Conservation (phyloP, 441 rosid genomes). For the Erodium trifolium region DNA sequence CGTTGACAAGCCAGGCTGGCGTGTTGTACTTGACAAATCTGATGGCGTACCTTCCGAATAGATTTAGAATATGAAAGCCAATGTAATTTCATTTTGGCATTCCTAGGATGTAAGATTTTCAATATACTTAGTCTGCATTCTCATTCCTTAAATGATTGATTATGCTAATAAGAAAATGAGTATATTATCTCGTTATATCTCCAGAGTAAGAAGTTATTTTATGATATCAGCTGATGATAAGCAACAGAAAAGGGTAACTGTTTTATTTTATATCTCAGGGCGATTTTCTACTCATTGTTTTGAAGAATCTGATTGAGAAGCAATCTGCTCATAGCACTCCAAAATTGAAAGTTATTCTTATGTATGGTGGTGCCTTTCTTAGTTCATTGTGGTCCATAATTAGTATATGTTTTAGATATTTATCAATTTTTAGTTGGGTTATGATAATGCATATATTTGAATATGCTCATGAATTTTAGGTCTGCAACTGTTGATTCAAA, state of each 20-base stretch:
- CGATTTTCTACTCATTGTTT: conserved; percentile 85
- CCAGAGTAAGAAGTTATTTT: background rate
- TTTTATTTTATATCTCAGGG: conserved; percentile 38
- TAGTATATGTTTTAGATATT: background rate
- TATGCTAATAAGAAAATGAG: background rate
- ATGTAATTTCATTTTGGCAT: background rate
- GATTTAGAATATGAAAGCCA: conserved; percentile 3
- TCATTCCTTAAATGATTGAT: background rate
- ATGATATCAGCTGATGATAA: background rate
- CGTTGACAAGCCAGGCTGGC: background rate
- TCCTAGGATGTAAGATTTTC: no score
- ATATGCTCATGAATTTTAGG: conserved; percentile 37
- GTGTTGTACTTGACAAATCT: background rate
- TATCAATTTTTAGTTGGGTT: conserved; percentile 5
- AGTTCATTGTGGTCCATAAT: conserved; percentile 12
- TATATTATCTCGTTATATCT: conserved; percentile 8
- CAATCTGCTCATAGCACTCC: conserved; percentile 42
- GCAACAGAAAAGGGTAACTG: conserved; percentile 6
- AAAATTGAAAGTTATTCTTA: conserved; percentile 76
- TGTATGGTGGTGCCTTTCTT: conserved; percentile 37
- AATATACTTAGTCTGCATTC: background rate
- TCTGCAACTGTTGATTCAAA: conserved; percentile 93
- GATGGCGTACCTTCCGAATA: conserved; percentile 2
- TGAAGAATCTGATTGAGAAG: conserved; percentile 84
- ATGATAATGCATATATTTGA: conserved; percentile 19